These are phyloP conservation scores for Spizellomyces sp. DNA, from an alignment of 192 early-diverging fungal genomes.

Conservation along the genomic window DNA sequence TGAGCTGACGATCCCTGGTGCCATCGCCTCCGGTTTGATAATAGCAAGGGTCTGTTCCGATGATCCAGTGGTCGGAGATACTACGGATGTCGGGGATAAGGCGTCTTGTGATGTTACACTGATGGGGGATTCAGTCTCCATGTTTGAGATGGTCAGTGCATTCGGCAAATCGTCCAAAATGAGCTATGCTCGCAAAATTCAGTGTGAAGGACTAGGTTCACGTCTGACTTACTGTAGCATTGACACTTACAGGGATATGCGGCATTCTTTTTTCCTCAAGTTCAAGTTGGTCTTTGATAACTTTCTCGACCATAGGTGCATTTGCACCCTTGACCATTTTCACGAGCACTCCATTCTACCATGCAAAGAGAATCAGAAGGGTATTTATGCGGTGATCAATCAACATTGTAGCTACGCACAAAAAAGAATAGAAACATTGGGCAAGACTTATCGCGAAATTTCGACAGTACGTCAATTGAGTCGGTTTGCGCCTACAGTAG, in stretches of 20 bases:
- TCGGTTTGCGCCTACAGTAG: slow-evolving; percentile 52
- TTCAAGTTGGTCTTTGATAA: slow-evolving; percentile 58
- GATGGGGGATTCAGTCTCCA: too few relatives aligned
- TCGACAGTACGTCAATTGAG: slow-evolving; percentile 43
- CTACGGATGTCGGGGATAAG: background rate
- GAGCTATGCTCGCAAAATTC: too few relatives aligned
- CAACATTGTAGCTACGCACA: slow-evolving; percentile 28
- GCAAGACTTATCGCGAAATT: slow-evolving; percentile 60
- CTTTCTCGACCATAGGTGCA: slow-evolving; percentile 55
- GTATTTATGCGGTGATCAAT: background rate
- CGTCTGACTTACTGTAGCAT: too few relatives aligned
- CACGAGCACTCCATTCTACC: slow-evolving; percentile 54
- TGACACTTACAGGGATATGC: slow-evolving; percentile 37
- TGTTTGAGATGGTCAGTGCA: too few relatives aligned
- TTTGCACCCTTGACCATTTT: slow-evolving; percentile 61
- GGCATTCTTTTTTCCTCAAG: slow-evolving; percentile 38
- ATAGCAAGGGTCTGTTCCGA: slow-evolving; percentile 55
- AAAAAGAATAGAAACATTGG: slow-evolving; percentile 60
- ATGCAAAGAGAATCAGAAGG: background rate
- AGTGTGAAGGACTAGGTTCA: too few relatives aligned
- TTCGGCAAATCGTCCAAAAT: too few relatives aligned
- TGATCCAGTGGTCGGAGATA: slow-evolving; percentile 1
- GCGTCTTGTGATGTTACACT: background rate
- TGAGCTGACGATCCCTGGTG: slow-evolving; percentile 43
- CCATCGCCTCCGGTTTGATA: slow-evolving; percentile 68